Evolutionary conservation across 345 rosid species (phyloP).

Genomic region (Reutealis trisperma): DNA sequence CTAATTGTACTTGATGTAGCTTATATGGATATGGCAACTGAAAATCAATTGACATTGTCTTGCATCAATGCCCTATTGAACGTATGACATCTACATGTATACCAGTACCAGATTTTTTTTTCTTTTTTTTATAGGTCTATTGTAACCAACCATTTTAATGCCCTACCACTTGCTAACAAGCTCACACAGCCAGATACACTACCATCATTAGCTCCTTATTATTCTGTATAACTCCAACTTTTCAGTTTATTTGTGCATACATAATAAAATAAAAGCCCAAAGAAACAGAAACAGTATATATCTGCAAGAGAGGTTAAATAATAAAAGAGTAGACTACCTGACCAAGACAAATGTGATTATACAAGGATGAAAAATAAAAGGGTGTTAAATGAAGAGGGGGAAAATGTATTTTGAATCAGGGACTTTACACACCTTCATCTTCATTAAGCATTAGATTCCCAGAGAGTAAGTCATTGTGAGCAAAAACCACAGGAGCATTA

Average conservation of each 20-base stretch:
- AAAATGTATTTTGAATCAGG: not conserved
- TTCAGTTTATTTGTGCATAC: not conserved
- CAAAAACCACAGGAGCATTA: constrained; percentile 80
- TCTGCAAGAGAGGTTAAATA: not conserved
- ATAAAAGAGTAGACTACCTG: not conserved
- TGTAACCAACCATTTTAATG: too few relatives aligned
- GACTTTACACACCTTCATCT: constrained; percentile 57
- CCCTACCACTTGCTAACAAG: too few relatives aligned
- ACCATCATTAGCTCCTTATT: not conserved
- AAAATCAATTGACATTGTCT: not conserved
- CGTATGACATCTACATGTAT: not conserved
- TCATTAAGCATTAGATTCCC: constrained; percentile 92
- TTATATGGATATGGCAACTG: not conserved
- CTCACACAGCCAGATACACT: not conserved
- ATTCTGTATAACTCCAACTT: too few relatives aligned
- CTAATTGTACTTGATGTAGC: constrained; percentile 3
- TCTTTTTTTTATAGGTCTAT: too few relatives aligned
- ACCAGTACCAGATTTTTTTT: too few relatives aligned
- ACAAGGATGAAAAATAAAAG: too few relatives aligned
- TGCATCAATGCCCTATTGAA: not conserved
- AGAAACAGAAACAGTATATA: not conserved
- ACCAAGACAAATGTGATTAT: not conserved
- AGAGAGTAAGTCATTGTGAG: constrained; percentile 93
- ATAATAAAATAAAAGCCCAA: not conserved
- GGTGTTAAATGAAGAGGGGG: not conserved